Conservation (phyloP, 805 yeast species). For the Zygosaccharomyces pseudorouxii region DNA sequence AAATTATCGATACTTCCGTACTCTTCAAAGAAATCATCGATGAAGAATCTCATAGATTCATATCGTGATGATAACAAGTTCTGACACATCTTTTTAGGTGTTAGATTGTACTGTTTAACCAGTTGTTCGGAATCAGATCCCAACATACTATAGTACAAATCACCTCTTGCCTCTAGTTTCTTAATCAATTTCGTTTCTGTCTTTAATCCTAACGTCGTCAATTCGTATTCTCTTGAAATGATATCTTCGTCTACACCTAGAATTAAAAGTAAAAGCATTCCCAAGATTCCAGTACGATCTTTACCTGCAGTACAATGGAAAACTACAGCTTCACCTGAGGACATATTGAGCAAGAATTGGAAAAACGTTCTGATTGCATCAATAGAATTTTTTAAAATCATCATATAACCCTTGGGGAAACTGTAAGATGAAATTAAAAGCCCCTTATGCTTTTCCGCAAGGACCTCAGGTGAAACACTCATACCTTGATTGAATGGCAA, state of each 20-base stretch:
- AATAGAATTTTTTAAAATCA: constrained; percentile 49
- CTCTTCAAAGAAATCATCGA: constrained; percentile 46
- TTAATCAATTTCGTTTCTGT: constrained; percentile 37
- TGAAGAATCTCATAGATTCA: constrained; percentile 64
- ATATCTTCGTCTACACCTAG: constrained; percentile 62
- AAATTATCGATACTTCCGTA: constrained; percentile 55
- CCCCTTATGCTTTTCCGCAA: constrained; percentile 51
- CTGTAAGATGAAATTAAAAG: constrained; percentile 58
- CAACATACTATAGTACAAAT: constrained; percentile 33
- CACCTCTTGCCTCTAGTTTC: constrained; percentile 36
- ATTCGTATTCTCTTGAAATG: constrained; percentile 70
- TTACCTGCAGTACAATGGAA: constrained; percentile 85
- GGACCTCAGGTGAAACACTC: constrained; percentile 60
- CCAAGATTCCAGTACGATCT: constrained; percentile 75
- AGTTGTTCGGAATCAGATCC: constrained; percentile 30
- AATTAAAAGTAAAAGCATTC: constrained; percentile 60
- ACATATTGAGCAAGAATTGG: constrained; percentile 47
- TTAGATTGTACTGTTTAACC: constrained; percentile 22
- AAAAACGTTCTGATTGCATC: constrained; percentile 48
- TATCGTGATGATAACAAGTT: constrained; percentile 60
- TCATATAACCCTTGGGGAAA: constrained; percentile 57
- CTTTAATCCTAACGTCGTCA: constrained; percentile 59
- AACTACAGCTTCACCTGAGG: constrained; percentile 46
- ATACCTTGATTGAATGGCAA: constrained; percentile 52
- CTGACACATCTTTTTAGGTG: constrained; percentile 47